phyloP scores from a whole-genome alignment of 306 rosid genomes.

The Ormosia emarginata region DNA sequence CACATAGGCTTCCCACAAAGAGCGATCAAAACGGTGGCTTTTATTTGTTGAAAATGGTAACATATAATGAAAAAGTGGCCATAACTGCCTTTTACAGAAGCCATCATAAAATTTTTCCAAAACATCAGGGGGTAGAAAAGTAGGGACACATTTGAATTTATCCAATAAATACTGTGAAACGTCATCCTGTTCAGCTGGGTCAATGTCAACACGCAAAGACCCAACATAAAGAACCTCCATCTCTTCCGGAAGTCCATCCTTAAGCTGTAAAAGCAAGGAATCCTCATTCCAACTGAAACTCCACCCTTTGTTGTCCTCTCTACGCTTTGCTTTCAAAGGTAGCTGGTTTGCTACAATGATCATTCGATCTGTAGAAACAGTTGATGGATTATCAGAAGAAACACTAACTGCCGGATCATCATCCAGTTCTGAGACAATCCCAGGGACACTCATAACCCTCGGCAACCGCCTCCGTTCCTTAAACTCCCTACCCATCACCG shows the following conservation, averaged over 20 bases:
- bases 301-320: constrained; percentile 64
- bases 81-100: constrained; percentile 73
- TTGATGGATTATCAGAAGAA: constrained; percentile 64
- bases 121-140: constrained; percentile 60
- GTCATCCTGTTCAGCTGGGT: constrained; percentile 63
- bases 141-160: constrained; percentile 64
- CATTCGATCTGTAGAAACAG: constrained; percentile 52
- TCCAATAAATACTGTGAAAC: constrained; percentile 64
- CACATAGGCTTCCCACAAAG: constrained; percentile 77
- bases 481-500: constrained; percentile 42
- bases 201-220: constrained; percentile 56
- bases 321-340: constrained; percentile 65
- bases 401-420: constrained; percentile 65
- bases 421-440: constrained; percentile 55
- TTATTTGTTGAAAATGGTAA: constrained; percentile 63
- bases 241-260: constrained; percentile 75
- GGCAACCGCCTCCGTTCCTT: constrained; percentile 54
- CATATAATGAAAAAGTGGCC: constrained; percentile 90
- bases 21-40: constrained; percentile 61
- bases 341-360: constrained; percentile 82
- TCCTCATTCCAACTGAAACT: constrained; percentile 80
- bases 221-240: constrained; percentile 77
- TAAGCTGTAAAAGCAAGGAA: constrained; percentile 70
- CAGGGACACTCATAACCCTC: constrained; percentile 67
- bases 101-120: constrained; percentile 69